These are phyloP conservation scores for Ceratocystis alfenasii DNA, from an alignment of 2,329 filamentous ascomycete species.

Conservation along the genomic window DNA sequence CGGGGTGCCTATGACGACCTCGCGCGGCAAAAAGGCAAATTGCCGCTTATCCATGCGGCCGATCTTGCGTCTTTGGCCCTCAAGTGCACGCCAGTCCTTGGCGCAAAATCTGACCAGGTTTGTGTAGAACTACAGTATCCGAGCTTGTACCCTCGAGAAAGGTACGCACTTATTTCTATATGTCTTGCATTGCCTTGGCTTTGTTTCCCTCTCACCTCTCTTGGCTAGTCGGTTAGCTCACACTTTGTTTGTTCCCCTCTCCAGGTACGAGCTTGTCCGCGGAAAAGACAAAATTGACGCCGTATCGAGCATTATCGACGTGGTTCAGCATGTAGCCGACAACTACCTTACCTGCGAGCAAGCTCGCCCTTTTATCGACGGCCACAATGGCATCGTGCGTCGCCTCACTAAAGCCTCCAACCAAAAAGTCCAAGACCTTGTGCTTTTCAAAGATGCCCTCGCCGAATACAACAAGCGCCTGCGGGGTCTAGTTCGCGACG, in stretches of 20 bases:
- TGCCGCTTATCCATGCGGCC: constrained; percentile 45
- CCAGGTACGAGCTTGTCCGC: constrained; percentile 60
- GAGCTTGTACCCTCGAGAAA: constrained; percentile 56
- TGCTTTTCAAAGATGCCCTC: constrained; percentile 61
- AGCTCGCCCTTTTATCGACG: constrained; percentile 55
- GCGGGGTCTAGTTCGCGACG: constrained; percentile 51
- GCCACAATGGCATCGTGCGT: constrained; percentile 61
- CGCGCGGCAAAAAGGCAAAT: constrained; percentile 30
- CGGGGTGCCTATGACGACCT: constrained; percentile 14
- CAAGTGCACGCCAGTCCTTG: constrained; percentile 41
- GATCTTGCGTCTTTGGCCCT: constrained; percentile 42
- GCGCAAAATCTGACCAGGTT: constrained; percentile 41
- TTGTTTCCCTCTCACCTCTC: constrained; percentile 3
- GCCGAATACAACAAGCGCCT: constrained; percentile 66
- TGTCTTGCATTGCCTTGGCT: background rate
- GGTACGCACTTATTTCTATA: constrained; percentile 33
- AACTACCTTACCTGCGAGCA: constrained; percentile 67
- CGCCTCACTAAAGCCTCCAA: constrained; percentile 63
- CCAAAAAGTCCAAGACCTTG: constrained; percentile 49
- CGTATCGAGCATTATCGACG: constrained; percentile 58
- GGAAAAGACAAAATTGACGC: constrained; percentile 71
- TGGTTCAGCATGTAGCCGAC: constrained; percentile 56
- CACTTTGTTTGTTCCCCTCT: background rate
- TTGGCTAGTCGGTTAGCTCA: constrained; percentile 13
- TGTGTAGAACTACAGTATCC: constrained; percentile 72